A percentile compares a stretch with the other conserved stretches of the same genome.
Conservation (phyloP, 192 early-diverging fungal genomes). For the Haplosporangium gracile region DNA sequence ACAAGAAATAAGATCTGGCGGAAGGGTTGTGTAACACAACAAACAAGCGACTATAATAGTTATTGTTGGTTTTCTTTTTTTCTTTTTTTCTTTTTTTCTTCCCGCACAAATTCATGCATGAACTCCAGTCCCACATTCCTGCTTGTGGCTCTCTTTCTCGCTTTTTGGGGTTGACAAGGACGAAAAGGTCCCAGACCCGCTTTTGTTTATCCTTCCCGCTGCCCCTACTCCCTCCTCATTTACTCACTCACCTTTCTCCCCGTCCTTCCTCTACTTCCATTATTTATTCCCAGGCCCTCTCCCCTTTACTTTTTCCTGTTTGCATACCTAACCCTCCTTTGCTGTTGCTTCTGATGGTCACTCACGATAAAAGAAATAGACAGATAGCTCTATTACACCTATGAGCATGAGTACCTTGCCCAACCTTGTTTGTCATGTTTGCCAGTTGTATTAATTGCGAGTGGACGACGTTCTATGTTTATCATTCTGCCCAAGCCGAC, state of each 20-base stretch:
- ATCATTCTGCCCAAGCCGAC: neutral
- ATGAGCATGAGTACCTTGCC: neutral
- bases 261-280: neutral
- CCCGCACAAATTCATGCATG: constrained; percentile 8
- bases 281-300: neutral
- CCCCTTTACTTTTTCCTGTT: neutral
- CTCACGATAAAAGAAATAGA: neutral
- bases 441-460: neutral
- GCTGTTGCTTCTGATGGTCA: neutral
- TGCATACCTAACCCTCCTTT: neutral
- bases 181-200: neutral
- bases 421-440: constrained; percentile 11
- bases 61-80: neutral
- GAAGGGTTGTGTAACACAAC: neutral
- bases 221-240: neutral
- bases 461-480: neutral
- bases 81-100: neutral
- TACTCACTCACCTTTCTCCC: neutral
- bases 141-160: no score
- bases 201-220: neutral
- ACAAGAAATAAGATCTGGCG: constrained; percentile 3
- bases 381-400: neutral
- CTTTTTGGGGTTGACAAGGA: neutral
- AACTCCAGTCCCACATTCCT: neutral
- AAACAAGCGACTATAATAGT: neutral